phyloP scores from a whole-genome alignment of 768 basidiomycete genomes.

The Trametes sanguinea region DNA sequence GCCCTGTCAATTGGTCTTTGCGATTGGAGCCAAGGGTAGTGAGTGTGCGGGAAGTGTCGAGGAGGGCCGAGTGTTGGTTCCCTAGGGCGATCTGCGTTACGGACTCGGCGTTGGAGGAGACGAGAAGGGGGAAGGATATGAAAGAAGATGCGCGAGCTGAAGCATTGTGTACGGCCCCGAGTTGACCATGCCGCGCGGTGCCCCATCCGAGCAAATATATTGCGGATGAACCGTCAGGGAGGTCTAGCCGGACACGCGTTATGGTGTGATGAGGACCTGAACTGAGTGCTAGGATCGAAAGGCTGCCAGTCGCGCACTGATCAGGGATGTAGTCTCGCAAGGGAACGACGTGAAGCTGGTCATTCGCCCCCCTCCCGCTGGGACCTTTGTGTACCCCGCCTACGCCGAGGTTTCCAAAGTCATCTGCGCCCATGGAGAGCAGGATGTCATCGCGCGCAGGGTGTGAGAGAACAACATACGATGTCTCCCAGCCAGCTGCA shows the following conservation, averaged over 20 bases:
- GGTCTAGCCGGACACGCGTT: conserved; percentile 39
- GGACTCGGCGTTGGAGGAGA: conserved; percentile 30
- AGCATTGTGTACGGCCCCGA: conserved; percentile 46
- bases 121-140: conserved; percentile 34
- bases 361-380: conserved; percentile 11
- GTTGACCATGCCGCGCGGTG: conserved; percentile 79
- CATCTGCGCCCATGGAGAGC: conserved; percentile 81
- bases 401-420: conserved; percentile 79
- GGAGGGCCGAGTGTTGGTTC: conserved; percentile 53
- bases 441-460: conserved; percentile 50
- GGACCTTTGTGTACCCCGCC: conserved; percentile 32
- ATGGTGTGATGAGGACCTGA: conserved; percentile 78
- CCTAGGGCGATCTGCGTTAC: conserved; percentile 42
- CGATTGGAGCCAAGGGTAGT: conserved; percentile 67
- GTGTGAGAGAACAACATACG: conserved; percentile 63
- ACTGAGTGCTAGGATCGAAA: conserved; percentile 34
- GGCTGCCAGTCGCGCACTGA: not conserved
- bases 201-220: conserved; percentile 76
- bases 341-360: conserved; percentile 44
- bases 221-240: conserved; percentile 25
- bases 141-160: conserved; percentile 33
- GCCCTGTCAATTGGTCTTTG: conserved; percentile 62
- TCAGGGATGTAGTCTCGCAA: conserved; percentile 33
- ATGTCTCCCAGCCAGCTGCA: conserved; percentile 83
- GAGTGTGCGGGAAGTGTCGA: conserved; percentile 48